These are phyloP conservation scores for Arbutus unedo DNA, from an alignment of 148 eudicot species.

Conservation along the genomic window DNA sequence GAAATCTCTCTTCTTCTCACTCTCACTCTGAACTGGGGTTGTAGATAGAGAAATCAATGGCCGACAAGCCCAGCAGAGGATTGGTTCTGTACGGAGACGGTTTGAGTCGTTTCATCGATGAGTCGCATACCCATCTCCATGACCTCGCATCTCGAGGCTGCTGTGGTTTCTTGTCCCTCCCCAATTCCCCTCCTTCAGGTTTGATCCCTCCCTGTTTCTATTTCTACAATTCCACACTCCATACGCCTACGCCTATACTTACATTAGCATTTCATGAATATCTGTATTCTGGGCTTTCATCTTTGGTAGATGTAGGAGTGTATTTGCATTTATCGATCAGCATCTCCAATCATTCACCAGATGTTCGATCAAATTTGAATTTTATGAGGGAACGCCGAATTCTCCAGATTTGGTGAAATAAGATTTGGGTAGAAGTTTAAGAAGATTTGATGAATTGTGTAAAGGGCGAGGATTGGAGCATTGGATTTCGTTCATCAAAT, in stretches of 20 bases:
- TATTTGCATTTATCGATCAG: neutral
- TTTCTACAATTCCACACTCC: neutral
- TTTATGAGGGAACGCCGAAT: neutral
- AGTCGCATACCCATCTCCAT: slow-evolving; percentile 61
- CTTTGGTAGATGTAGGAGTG: neutral
- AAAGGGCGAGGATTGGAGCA: neutral
- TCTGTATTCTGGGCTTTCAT: neutral
- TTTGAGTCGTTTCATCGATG: slow-evolving; percentile 48
- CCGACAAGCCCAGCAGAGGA: slow-evolving; percentile 90
- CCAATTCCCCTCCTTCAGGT: slow-evolving; percentile 62
- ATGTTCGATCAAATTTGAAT: neutral
- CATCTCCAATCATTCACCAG: neutral
- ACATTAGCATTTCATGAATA: neutral
- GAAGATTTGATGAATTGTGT: neutral
- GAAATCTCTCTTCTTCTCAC: slow-evolving; percentile 1
- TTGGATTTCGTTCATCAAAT: neutral
- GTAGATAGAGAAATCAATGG: slow-evolving; percentile 38
- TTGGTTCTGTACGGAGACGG: slow-evolving; percentile 77
- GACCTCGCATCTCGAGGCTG: slow-evolving; percentile 54
- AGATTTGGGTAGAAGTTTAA: neutral
- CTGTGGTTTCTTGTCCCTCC: slow-evolving; percentile 79
- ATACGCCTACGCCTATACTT: neutral
- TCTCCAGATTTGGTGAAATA: neutral
- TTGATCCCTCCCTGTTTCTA: neutral
- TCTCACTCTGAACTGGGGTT: neutral